Evolutionary conservation across 345 rosid species (phyloP).

Genomic region (Salix koriyanagi): DNA sequence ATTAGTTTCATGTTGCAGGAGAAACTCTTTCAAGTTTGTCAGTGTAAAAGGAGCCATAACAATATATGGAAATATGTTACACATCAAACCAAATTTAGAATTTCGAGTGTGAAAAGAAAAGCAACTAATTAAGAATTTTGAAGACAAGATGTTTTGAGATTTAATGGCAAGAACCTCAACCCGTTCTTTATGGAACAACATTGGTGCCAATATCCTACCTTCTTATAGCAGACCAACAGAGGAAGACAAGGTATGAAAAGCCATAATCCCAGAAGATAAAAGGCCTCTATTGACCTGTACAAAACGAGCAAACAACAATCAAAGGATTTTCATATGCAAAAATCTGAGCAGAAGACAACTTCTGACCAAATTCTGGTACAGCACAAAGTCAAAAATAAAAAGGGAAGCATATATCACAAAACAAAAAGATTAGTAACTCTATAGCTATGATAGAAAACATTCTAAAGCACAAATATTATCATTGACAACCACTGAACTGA

Average conservation of each 20-base stretch:
- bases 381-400: too few relatives aligned
- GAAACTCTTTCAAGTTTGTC: too few relatives aligned
- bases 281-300: slow-evolving; percentile 69
- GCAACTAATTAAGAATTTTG: neutral
- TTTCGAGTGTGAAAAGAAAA: neutral
- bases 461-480: too few relatives aligned
- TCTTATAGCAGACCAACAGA: slow-evolving; percentile 95
- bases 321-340: neutral
- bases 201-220: slow-evolving; percentile 42
- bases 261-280: slow-evolving; percentile 83
- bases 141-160: neutral
- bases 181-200: neutral
- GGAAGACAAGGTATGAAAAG: slow-evolving; percentile 72
- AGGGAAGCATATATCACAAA: too few relatives aligned
- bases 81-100: too few relatives aligned
- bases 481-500: too few relatives aligned
- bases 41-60: too few relatives aligned
- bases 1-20: too few relatives aligned
- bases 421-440: too few relatives aligned
- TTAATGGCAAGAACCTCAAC: neutral
- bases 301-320: neutral
- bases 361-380: neutral
- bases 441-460: too few relatives aligned
- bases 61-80: too few relatives aligned
- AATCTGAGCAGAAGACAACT: neutral